A percentile compares a stretch with the other conserved stretches of the same genome.
Evolutionary conservation across 331 rosid species (phyloP).

Genomic region (Telfairia occidentalis): DNA sequence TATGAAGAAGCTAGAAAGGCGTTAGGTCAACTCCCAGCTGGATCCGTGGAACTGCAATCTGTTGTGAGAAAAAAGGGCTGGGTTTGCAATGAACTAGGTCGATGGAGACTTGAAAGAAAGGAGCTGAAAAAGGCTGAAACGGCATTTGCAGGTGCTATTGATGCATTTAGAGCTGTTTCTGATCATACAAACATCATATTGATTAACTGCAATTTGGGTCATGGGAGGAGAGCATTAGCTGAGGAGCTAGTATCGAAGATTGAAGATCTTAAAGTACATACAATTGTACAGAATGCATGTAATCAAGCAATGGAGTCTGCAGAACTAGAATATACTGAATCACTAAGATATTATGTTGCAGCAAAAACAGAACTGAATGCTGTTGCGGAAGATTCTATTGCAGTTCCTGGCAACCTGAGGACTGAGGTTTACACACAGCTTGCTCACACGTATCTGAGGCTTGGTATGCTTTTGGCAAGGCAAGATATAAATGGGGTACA

Average conservation of each 20-base stretch:
- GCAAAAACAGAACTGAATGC: conserved; percentile 64
- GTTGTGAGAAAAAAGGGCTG: conserved; percentile 71
- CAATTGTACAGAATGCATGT: conserved; percentile 48
- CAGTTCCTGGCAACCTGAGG: conserved; percentile 41
- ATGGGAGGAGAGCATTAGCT: conserved; percentile 85
- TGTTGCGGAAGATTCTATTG: conserved; percentile 27
- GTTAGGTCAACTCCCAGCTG: conserved; percentile 49
- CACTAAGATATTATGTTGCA: conserved; percentile 76
- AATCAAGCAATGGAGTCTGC: conserved; percentile 62
- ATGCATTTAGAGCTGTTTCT: conserved; percentile 76
- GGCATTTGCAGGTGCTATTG: conserved; percentile 69
- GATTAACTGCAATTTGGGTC: conserved; percentile 87
- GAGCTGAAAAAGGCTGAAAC: conserved; percentile 65
- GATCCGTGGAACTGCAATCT: conserved; percentile 57
- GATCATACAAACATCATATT: conserved; percentile 82
- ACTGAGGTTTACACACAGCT: conserved; percentile 78
- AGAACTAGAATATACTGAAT: conserved; percentile 69
- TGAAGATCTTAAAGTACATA: conserved; percentile 42
- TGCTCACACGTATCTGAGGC: conserved; percentile 82
- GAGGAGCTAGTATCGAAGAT: conserved; percentile 70
- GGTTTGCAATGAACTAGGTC: conserved; percentile 87
- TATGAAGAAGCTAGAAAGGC: conserved; percentile 73
- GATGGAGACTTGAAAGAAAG: conserved; percentile 61
- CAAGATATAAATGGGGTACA: conserved; percentile 65
- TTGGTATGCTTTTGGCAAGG: conserved; percentile 88